These are phyloP conservation scores for Artemisia argyi DNA, from an alignment of 129 eudicot species.

Conservation along the genomic window DNA sequence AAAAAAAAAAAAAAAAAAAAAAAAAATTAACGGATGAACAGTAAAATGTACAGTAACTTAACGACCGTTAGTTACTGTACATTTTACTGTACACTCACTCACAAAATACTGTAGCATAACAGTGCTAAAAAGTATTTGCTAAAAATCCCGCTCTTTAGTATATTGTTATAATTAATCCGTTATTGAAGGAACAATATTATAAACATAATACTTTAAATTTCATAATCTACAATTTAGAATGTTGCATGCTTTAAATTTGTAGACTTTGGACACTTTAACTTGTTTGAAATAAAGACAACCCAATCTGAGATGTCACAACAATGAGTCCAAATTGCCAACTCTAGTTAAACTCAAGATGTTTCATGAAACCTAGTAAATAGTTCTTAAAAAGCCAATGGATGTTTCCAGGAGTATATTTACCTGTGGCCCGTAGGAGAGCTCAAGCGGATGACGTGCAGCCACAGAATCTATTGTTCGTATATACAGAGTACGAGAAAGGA, in stretches of 20 bases:
- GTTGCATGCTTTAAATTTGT: neutral
- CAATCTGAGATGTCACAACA: neutral
- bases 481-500: constrained; percentile 75
- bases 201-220: neutral
- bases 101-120: no score
- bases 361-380: neutral
- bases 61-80: no score
- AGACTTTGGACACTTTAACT: neutral
- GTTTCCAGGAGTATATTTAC: constrained; percentile 31
- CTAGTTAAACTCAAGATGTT: neutral
- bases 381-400: constrained; percentile 7
- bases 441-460: constrained; percentile 57
- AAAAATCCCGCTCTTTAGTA: no score
- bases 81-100: no score
- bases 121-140: no score
- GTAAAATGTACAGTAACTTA: no score
- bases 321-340: neutral
- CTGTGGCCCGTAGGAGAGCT: constrained; percentile 97
- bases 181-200: neutral
- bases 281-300: neutral
- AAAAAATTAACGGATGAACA: no score
- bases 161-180: neutral
- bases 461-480: constrained; percentile 66
- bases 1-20: no score
- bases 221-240: neutral